Percentiles rank a stretch among this genome's conserved stretches.
Evolutionary conservation across 495 filamentous ascomycete genomes (phyloP).

Genomic region (Aspergillus cavernicola): DNA sequence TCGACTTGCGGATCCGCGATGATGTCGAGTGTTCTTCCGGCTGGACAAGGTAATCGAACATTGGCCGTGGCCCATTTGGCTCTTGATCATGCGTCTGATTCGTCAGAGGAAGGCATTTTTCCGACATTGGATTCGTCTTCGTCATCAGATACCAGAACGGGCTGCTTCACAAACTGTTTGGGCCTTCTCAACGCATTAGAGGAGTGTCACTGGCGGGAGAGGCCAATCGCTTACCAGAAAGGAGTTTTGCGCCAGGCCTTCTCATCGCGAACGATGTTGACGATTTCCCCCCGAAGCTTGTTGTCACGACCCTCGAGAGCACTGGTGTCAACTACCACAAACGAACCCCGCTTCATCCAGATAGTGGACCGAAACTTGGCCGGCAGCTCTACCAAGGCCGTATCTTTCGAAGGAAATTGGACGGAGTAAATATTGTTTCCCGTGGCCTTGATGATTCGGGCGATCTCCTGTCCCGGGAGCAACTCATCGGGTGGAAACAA

Average conservation of each 20-base stretch:
- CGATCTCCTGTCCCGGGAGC: conserved; percentile 61
- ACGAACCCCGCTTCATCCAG: conserved; percentile 85
- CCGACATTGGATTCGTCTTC: conserved; percentile 77
- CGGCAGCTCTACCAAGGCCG: conserved; percentile 53
- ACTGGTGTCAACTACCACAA: conserved; percentile 74
- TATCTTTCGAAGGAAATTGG: conserved; percentile 13
- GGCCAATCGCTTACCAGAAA: conserved; percentile 67
- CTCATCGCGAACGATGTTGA: conserved; percentile 90
- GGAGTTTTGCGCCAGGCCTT: conserved; percentile 82
- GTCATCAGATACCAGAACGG: conserved; percentile 42
- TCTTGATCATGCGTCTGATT: conserved; percentile 36
- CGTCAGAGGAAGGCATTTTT: conserved; percentile 75
- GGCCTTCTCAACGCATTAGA: conserved; percentile 55
- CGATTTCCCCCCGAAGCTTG: conserved; percentile 82
- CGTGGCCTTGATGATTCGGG: conserved; percentile 71
- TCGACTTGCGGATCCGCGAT: background rate
- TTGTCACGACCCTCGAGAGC: conserved; percentile 65
- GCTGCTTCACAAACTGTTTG: conserved; percentile 67
- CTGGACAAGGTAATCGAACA: background rate
- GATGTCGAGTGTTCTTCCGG: background rate
- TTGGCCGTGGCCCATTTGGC: background rate
- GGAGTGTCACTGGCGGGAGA: conserved; percentile 7
- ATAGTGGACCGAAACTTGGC: conserved; percentile 81
- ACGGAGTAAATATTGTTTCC: conserved; percentile 78
- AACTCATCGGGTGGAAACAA: conserved; percentile 68